Conservation (phyloP, 371 early-diverging fungal species). For the Apophysomyces trapeziformis region DNA sequence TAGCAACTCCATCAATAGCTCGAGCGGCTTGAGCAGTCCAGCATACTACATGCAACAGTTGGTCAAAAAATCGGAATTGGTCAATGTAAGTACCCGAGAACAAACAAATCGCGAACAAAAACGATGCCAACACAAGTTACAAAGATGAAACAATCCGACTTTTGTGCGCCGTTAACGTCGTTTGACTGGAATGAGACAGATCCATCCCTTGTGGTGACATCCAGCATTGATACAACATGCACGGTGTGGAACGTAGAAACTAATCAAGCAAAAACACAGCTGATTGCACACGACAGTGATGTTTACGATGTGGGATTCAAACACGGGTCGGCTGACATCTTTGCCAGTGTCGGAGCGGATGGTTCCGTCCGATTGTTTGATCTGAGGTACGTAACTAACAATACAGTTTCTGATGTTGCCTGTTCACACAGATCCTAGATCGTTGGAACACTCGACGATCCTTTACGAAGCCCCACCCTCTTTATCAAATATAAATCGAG, state of each 20-base stretch:
- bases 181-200: slow-evolving; percentile 94
- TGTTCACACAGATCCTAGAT: slow-evolving; percentile 25
- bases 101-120: not conserved
- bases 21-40: slow-evolving; percentile 25
- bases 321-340: slow-evolving; percentile 75
- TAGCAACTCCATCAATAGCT: slow-evolving; percentile 51
- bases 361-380: slow-evolving; percentile 95
- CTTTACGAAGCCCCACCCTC: slow-evolving; percentile 82
- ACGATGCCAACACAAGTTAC: not conserved
- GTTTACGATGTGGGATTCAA: slow-evolving; percentile 94
- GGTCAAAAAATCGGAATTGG: slow-evolving; percentile 45
- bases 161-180: slow-evolving; percentile 86
- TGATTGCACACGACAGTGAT: slow-evolving; percentile 95
- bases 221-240: slow-evolving; percentile 94
- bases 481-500: slow-evolving; percentile 13
- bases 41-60: slow-evolving; percentile 44
- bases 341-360: slow-evolving; percentile 93
- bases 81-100: slow-evolving; percentile 45
- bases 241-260: slow-evolving; percentile 94
- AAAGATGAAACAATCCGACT: slow-evolving; percentile 57
- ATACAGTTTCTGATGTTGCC: too few relatives aligned
- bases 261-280: slow-evolving; percentile 90
- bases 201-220: slow-evolving; percentile 81
- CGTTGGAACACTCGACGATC: slow-evolving; percentile 93
- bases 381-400: slow-evolving; percentile 58